phyloP scores from a whole-genome alignment of 257 asterid genomes.

The Solanum pennellii region DNA sequence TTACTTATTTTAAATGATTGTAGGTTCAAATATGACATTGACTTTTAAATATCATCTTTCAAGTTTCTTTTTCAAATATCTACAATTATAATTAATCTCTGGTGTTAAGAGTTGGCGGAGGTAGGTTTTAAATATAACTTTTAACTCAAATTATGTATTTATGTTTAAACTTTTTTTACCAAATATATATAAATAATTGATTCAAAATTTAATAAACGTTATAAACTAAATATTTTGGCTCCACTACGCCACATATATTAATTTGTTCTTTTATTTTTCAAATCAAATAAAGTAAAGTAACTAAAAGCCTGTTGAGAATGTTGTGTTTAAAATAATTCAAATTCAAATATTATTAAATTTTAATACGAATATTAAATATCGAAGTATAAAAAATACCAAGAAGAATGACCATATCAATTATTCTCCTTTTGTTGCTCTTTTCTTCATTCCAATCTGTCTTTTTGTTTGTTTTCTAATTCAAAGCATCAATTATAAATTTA shows the following conservation, averaged over 20 bases:
- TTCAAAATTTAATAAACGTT: not conserved
- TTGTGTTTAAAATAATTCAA: not conserved
- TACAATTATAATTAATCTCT: not conserved
- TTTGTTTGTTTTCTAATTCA: slow-evolving; percentile 16
- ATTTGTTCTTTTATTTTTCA: not conserved
- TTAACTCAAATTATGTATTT: not conserved
- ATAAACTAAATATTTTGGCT: not conserved
- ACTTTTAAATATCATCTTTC: not conserved
- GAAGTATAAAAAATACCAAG: not conserved
- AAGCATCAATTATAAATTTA: slow-evolving; percentile 3
- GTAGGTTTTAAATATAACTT: not conserved
- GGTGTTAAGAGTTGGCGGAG: not conserved
- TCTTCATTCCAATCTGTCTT: slow-evolving; percentile 34
- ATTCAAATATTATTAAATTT: too few relatives aligned
- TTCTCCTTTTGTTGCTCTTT: not conserved
- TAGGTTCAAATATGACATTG: not conserved
- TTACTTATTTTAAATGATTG: too few relatives aligned
- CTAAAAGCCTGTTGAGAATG: not conserved
- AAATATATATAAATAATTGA: not conserved
- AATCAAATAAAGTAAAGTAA: not conserved
- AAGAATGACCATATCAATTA: not conserved
- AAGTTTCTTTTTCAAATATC: not conserved
- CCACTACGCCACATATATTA: not conserved
- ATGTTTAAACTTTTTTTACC: not conserved
- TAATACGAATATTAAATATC: too few relatives aligned